Percentiles rank a stretch among this genome's conserved stretches.
phyloP scores from a whole-genome alignment of 73 alveolate species.

The Tetrahymena borealis region DNA sequence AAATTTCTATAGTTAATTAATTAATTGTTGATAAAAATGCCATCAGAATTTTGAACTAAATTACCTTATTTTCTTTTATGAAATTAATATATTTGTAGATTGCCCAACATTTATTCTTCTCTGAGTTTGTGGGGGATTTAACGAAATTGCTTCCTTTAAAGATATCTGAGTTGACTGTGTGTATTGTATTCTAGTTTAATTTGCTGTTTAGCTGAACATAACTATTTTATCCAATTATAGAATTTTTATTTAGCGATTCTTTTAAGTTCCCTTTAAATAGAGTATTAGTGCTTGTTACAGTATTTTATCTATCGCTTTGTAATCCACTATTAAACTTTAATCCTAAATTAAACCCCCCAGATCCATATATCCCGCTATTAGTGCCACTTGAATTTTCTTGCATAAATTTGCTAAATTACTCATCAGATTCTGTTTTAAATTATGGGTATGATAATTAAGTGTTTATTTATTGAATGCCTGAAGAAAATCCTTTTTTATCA shows the following conservation, averaged over 20 bases:
- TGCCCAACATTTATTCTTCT: background rate
- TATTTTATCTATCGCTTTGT: background rate
- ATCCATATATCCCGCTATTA: background rate
- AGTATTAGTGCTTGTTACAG: background rate
- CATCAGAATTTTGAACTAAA: too few relatives aligned
- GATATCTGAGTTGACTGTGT: background rate
- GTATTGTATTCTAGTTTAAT: too few relatives aligned
- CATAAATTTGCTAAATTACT: background rate
- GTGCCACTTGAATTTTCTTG: background rate
- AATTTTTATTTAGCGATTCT: background rate
- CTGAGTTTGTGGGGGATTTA: background rate
- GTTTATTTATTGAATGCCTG: background rate
- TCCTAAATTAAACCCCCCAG: background rate
- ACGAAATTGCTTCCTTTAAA: background rate
- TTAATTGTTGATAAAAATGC: too few relatives aligned
- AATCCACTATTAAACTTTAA: background rate
- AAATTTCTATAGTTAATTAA: too few relatives aligned
- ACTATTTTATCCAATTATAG: background rate
- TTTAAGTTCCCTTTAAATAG: background rate
- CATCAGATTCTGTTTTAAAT: background rate
- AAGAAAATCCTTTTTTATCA: too few relatives aligned
- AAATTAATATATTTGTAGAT: background rate
- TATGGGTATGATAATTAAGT: background rate
- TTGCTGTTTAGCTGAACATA: too few relatives aligned
- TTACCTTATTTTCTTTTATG: background rate